Evolutionary conservation across 2,329 filamentous ascomycete genomes (phyloP).

Genomic region (Beauveria medogensis): DNA sequence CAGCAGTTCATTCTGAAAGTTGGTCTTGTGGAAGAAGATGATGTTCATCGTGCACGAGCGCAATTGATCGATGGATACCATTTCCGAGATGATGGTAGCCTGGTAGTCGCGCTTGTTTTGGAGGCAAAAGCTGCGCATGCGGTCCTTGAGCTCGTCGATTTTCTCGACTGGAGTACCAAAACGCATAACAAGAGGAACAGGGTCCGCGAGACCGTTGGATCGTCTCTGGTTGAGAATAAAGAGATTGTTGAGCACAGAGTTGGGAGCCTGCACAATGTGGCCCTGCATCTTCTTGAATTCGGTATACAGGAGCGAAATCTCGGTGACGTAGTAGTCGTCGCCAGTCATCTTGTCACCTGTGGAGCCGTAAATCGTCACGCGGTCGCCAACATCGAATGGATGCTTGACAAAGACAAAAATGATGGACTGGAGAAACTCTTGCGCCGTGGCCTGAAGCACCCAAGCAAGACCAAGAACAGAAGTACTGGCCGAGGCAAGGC

Average conservation of each 20-base stretch:
- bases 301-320: conserved; percentile 86
- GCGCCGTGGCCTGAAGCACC: conserved; percentile 86
- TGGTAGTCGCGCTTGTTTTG: conserved; percentile 87
- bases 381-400: conserved; percentile 91
- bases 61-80: conserved; percentile 71
- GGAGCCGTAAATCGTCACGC: conserved; percentile 85
- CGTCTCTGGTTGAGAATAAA: conserved; percentile 94
- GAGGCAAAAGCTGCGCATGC: conserved; percentile 74
- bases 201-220: conserved; percentile 80
- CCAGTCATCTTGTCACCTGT: conserved; percentile 70
- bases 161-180: conserved; percentile 79
- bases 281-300: conserved; percentile 99
- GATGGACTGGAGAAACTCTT: conserved; percentile 88
- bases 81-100: conserved; percentile 75
- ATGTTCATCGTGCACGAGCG: conserved; percentile 84
- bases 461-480: conserved; percentile 84
- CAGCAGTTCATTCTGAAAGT: conserved; percentile 89
- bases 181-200: conserved; percentile 73
- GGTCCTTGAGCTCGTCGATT: conserved; percentile 72
- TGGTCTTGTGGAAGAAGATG: conserved; percentile 96
- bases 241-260: conserved; percentile 83
- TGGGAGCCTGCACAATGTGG: conserved; percentile 90
- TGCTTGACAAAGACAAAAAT: conserved; percentile 97
- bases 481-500: conserved; percentile 82
- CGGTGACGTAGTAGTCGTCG: conserved; percentile 94